These are phyloP conservation scores for Leishmania aethiopica DNA, from an alignment of 208 protist genomes.

Conservation along the genomic window DNA sequence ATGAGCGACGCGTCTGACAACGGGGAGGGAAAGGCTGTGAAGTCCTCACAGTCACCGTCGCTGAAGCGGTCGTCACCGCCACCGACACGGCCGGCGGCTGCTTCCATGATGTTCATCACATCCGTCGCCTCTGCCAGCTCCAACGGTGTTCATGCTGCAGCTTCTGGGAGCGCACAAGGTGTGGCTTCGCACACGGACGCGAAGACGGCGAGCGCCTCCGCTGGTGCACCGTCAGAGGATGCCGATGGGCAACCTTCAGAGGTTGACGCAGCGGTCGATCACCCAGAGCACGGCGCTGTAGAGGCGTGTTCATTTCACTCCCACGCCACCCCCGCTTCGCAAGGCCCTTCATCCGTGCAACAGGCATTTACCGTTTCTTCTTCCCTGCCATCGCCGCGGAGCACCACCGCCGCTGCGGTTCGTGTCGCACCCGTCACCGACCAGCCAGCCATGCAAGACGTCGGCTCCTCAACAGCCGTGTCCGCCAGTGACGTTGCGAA, in stretches of 20 bases:
- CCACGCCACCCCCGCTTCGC: not conserved
- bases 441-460: constrained; percentile 1
- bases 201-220: not conserved
- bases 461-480: not conserved
- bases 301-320: not conserved
- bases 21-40: not conserved
- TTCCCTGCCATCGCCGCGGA: not conserved
- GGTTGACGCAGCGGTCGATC: not conserved
- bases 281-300: not conserved
- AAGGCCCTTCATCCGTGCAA: not conserved
- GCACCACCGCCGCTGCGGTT: not conserved
- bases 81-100: not conserved
- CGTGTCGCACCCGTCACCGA: not conserved
- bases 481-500: constrained; percentile 1
- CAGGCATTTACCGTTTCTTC: not conserved
- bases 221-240: not conserved
- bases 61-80: not conserved
- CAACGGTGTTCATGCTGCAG: not conserved
- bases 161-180: not conserved
- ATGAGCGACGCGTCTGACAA: constrained; percentile 2
- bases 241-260: not conserved
- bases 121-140: not conserved
- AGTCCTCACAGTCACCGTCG: not conserved
- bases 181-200: not conserved
- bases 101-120: not conserved